Base-by-base conservation (phyloP, 2,329 filamentous ascomycete species). In the Talaromyces marneffei region DNA sequence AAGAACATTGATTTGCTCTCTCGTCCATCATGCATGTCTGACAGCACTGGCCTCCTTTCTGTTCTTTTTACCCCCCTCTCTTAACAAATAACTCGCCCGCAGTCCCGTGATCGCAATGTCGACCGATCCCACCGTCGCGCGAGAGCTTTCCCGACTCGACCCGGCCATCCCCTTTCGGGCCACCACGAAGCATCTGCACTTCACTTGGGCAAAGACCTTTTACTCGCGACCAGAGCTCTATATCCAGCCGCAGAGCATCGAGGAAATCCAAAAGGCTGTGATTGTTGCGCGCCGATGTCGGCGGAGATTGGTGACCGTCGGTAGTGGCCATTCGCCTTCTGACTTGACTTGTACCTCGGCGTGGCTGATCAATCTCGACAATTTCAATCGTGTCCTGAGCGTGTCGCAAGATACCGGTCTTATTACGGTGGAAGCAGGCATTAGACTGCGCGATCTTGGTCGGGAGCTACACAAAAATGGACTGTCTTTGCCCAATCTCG, bases 131-230 rank as follows among this genome's bases (percentile, higher is more conserved):
- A 65, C 71, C 62, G 75, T 87, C 65, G 67, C 77, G 62, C 76
- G 78, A 64, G 85, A 88, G 72, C 78, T 88, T 64, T 78, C 80
- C 35, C 80, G 79, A 65, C 81, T 85, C 71, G 80, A 87, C 69
- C 81, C 84, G 66, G 75, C 79, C 62, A 76, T 94, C 40, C 86
- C 91, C 46, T 96, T 97, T 78, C 89, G 88, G 73, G 90, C 90
- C 5, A 82, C 82, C 62, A 79, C 83, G 63, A 80, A 84, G 58
- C 87, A 97, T 74, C 77, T 87, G 54, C 94, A 97, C 79, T 87
- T 88, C 69, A 99, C 94, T 20, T 99, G 94, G 94, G 94, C 94
- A 40, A 87, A 88, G 71, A 97, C 94, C 55, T 97, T 95, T 78
- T 87, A 89, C 70, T 94, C 89, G 56, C 85, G 87, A 18, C 94